These are phyloP conservation scores for Purshia tridentata DNA, from an alignment of 306 rosid species.

Conservation along the genomic window DNA sequence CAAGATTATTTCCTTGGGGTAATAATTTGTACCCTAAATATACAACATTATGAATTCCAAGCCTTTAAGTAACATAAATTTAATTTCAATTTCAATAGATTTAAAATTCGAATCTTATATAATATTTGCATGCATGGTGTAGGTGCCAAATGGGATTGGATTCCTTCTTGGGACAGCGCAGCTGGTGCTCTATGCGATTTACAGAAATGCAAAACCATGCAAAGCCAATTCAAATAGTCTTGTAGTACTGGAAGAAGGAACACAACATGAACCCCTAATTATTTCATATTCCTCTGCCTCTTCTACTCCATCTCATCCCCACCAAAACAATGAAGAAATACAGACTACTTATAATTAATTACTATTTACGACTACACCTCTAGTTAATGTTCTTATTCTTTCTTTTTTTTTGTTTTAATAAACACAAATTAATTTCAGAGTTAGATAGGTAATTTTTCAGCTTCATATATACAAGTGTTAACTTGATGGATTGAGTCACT, in stretches of 20 bases:
- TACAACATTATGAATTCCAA: background rate
- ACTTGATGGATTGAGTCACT: no score
- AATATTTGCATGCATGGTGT: background rate
- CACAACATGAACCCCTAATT: constrained; percentile 17
- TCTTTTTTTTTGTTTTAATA: no score
- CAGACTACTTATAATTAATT: background rate
- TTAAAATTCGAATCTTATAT: no score
- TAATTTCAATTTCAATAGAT: background rate
- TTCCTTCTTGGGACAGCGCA: constrained; percentile 35
- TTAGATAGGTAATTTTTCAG: no score
- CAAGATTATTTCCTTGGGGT: constrained; percentile 55
- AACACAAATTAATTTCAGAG: no score
- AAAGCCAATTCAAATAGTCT: background rate
- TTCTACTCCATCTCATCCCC: background rate
- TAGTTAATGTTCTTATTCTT: background rate
- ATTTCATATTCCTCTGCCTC: background rate
- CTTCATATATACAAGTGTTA: no score
- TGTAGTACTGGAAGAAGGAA: constrained; percentile 29
- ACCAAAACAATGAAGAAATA: background rate
- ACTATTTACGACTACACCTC: background rate
- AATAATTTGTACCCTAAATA: constrained; percentile 10
- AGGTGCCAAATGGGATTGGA: constrained; percentile 42
- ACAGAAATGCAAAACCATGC: constrained; percentile 19
- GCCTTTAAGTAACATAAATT: background rate
- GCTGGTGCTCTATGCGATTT: constrained; percentile 29